Conservation (phyloP, 768 basidiomycete genomes). For the Trichaptum fuscoviolaceum region DNA sequence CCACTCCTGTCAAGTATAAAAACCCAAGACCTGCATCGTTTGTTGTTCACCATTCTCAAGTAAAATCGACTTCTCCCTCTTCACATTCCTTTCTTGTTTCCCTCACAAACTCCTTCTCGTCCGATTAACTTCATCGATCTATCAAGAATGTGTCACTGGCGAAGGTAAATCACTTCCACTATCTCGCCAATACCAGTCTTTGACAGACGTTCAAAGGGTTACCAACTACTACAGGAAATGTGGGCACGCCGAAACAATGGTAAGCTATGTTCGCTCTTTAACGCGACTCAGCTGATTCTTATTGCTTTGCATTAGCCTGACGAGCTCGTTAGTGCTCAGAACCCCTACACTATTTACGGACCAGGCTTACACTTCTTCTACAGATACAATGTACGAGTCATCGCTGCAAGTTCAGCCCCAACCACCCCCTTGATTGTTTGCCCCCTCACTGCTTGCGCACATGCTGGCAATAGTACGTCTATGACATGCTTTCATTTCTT, state of each 20-base stretch:
- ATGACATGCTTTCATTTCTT: constrained; percentile 6
- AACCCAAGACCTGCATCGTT: constrained; percentile 15
- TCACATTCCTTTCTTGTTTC: constrained; percentile 9
- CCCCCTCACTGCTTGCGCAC: constrained; percentile 38
- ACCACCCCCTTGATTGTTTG: constrained; percentile 39
- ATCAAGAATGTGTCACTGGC: constrained; percentile 44
- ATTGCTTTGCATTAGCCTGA: constrained; percentile 28
- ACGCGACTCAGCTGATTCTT: constrained; percentile 5
- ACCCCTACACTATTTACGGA: background rate
- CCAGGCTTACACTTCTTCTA: constrained; percentile 11
- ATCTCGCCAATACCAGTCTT: constrained; percentile 6
- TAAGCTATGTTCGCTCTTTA: constrained; percentile 21
- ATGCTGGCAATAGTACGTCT: constrained; percentile 46
- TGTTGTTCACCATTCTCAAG: constrained; percentile 24
- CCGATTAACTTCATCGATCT: constrained; percentile 5
- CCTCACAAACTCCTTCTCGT: constrained; percentile 10
- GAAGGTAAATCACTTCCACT: constrained; percentile 38
- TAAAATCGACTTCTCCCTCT: constrained; percentile 19
- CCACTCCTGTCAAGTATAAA: constrained; percentile 15
- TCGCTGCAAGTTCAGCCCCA: constrained; percentile 51
- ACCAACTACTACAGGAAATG: constrained; percentile 45
- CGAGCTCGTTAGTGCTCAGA: constrained; percentile 24
- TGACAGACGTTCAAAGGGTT: constrained; percentile 27
- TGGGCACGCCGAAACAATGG: constrained; percentile 40
- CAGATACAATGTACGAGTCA: constrained; percentile 42